phyloP scores from a whole-genome alignment of 345 rosid species.

The Lepidium didymum region DNA sequence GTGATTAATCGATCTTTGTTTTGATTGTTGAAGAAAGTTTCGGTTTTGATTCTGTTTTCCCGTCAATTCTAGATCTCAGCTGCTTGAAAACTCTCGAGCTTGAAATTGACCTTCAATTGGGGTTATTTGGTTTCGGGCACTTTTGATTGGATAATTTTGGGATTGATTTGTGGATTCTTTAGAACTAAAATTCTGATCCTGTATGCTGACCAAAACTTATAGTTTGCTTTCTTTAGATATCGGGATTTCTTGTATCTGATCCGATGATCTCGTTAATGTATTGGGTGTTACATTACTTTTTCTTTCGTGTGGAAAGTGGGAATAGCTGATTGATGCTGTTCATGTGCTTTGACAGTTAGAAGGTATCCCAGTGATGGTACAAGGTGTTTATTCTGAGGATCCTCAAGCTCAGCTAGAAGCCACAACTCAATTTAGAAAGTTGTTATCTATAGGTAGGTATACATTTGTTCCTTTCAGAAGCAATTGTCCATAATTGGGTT shows the following conservation, averaged over 20 bases:
- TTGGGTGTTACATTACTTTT: not conserved
- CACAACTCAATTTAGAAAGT: slow-evolving; percentile 72
- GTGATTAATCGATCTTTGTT: slow-evolving; percentile 21
- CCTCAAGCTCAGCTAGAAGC: slow-evolving; percentile 62
- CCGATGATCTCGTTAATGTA: not conserved
- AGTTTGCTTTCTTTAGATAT: not conserved
- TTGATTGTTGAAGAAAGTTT: not conserved
- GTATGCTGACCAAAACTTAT: not conserved
- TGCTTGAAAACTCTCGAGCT: not conserved
- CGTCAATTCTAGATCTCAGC: slow-evolving; percentile 21
- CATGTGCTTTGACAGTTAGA: slow-evolving; percentile 50
- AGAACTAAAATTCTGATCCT: not conserved
- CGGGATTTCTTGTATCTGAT: not conserved
- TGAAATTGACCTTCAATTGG: not conserved
- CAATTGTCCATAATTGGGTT: not conserved
- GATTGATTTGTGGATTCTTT: not conserved
- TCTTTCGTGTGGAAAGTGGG: not conserved
- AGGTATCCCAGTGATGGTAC: slow-evolving; percentile 64
- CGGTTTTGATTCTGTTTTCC: not conserved
- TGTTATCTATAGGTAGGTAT: slow-evolving; percentile 60
- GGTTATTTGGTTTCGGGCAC: not conserved
- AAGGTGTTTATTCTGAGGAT: slow-evolving; percentile 67
- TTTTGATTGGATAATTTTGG: not conserved
- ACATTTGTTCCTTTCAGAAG: not conserved
- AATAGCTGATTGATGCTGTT: slow-evolving; percentile 13